Evolutionary conservation across 192 early-diverging fungal genomes (phyloP).

Genomic region (Allomyces javanicus): DNA sequence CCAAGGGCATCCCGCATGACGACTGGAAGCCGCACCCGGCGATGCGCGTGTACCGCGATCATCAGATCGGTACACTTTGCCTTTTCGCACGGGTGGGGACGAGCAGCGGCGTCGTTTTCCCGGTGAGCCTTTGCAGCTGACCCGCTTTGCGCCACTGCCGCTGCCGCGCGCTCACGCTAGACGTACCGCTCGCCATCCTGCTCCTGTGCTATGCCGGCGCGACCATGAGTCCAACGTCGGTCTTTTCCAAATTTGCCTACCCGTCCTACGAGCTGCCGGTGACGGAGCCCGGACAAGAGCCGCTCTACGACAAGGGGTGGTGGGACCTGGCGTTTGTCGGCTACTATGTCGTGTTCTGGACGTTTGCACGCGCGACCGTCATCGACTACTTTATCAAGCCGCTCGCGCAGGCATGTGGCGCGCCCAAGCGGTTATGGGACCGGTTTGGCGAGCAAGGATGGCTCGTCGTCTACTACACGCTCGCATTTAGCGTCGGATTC

Average conservation of each 20-base stretch:
- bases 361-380: constrained; percentile 32
- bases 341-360: constrained; percentile 45
- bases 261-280: too few species aligned
- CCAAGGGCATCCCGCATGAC: background rate
- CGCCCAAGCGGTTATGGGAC: constrained; percentile 12
- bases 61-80: background rate
- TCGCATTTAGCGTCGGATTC: constrained; percentile 15
- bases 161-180: too few species aligned
- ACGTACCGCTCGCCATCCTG: too few species aligned
- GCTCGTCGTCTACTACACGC: constrained; percentile 37
- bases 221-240: too few species aligned
- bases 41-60: background rate
- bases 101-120: too few species aligned
- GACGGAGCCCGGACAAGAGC: too few species aligned
- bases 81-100: too few species aligned
- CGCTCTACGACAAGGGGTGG: constrained; percentile 21
- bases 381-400: constrained; percentile 30
- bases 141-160: too few species aligned
- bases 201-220: too few species aligned
- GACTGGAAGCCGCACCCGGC: background rate
- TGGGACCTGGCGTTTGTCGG: constrained; percentile 38
- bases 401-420: constrained; percentile 15
- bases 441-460: constrained; percentile 59
- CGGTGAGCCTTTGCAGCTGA: too few species aligned
- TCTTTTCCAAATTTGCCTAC: too few species aligned